Evolutionary conservation across 306 rosid genomes (phyloP).

Genomic region (Cajanus cajan): DNA sequence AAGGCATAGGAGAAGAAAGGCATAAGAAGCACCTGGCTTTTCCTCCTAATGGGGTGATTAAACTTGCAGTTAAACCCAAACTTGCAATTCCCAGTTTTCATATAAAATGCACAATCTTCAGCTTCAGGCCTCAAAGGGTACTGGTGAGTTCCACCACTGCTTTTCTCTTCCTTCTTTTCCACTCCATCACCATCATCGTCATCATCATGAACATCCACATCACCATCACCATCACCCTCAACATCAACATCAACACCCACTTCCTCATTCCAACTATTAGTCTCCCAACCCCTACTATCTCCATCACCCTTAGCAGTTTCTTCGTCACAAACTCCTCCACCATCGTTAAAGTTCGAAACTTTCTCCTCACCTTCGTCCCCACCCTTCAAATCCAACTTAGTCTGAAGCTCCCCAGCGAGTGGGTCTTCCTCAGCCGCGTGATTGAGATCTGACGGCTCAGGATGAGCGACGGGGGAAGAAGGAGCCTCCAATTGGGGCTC

Average conservation of each 20-base stretch:
- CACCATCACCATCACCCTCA: not conserved
- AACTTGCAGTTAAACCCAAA: constrained; percentile 88
- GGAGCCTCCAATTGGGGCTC: constrained; percentile 29
- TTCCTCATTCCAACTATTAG: constrained; percentile 39
- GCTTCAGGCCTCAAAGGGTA: constrained; percentile 92
- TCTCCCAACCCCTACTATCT: constrained; percentile 39
- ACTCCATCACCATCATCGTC: constrained; percentile 26
- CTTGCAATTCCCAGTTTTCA: constrained; percentile 86
- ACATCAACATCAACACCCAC: not conserved
- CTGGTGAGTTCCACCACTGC: constrained; percentile 32
- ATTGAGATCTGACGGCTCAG: constrained; percentile 44
- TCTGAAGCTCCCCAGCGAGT: constrained; percentile 35
- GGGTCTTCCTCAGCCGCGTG: constrained; percentile 21
- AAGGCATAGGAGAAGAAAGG: not conserved
- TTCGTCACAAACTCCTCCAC: constrained; percentile 24
- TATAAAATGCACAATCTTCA: constrained; percentile 81
- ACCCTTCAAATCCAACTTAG: constrained; percentile 45
- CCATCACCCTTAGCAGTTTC: constrained; percentile 35
- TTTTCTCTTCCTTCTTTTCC: constrained; percentile 25
- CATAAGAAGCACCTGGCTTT: constrained; percentile 50
- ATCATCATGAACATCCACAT: too few relatives aligned
- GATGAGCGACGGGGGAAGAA: constrained; percentile 35
- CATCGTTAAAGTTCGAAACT: constrained; percentile 27
- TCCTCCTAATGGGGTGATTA: constrained; percentile 77
- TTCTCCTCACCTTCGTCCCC: constrained; percentile 29